phyloP scores from a whole-genome alignment of 2,329 filamentous ascomycete species.

The Pseudogymnoascus sp. region DNA sequence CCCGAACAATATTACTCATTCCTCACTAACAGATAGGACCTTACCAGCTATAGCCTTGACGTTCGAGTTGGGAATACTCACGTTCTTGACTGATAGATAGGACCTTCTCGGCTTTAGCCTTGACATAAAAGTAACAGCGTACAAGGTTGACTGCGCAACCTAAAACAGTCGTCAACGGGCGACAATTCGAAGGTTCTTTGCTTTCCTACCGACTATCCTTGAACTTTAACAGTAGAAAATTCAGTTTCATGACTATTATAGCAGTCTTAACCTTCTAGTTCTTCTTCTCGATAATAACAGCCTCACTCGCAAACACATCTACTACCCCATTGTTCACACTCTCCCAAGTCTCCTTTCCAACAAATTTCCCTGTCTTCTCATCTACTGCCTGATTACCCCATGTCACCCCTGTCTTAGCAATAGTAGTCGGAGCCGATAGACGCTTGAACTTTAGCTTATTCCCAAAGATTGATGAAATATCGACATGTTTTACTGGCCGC shows the following conservation, averaged over 20 bases:
- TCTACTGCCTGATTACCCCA: not conserved
- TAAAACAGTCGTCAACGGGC: not conserved
- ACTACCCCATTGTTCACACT: not conserved
- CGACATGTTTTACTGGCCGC: not conserved
- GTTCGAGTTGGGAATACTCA: no score
- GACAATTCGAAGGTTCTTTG: not conserved
- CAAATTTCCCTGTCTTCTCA: not conserved
- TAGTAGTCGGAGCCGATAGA: not conserved
- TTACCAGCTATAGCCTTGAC: no score
- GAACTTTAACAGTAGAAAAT: not conserved
- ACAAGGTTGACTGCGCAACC: no score
- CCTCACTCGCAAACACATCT: not conserved
- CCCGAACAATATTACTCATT: no score
- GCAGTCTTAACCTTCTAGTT: not conserved
- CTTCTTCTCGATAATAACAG: conserved; percentile 16
- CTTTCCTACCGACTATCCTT: not conserved
- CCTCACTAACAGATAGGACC: no score
- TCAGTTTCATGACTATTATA: not conserved
- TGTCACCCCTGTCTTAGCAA: not conserved
- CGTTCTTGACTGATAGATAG: no score
- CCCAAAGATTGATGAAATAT: not conserved
- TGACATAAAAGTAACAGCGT: no score
- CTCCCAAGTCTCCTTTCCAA: not conserved
- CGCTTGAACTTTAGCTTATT: not conserved
- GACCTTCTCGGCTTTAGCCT: no score